These are phyloP conservation scores for Bombardia bombarda DNA, from an alignment of 495 filamentous ascomycete species.

Conservation along the genomic window DNA sequence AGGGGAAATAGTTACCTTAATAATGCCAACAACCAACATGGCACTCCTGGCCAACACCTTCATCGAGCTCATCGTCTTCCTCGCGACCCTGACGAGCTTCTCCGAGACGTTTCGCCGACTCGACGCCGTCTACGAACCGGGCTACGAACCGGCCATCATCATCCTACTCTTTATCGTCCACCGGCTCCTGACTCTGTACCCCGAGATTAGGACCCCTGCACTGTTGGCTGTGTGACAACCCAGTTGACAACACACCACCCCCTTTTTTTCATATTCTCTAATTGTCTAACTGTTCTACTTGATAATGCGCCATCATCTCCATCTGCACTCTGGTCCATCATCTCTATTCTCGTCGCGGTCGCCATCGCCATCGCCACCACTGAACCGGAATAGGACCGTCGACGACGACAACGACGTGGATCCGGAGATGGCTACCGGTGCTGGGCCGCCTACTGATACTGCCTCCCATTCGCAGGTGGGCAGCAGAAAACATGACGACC, in stretches of 20 bases:
- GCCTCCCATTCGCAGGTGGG: conserved; percentile 3
- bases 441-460: not conserved
- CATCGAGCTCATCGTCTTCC: conserved; percentile 12
- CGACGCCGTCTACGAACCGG: conserved; percentile 5
- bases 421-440: not conserved
- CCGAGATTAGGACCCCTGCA: too few species aligned
- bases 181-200: too few species aligned
- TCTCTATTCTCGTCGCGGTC: not conserved
- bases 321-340: too few species aligned
- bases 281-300: too few species aligned
- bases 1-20: not conserved
- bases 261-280: too few species aligned
- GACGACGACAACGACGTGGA: not conserved
- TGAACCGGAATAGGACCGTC: not conserved
- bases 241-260: too few species aligned
- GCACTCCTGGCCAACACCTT: conserved; percentile 7
- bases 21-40: conserved; percentile 1
- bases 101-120: conserved; percentile 6
- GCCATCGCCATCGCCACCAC: not conserved
- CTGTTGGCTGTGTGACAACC: too few species aligned
- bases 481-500: too few species aligned
- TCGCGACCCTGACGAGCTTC: conserved; percentile 9
- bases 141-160: conserved; percentile 1
- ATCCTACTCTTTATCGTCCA: conserved; percentile 4
- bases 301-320: too few species aligned